Evolutionary conservation across 1,139 yeast species (phyloP).

Genomic region (Tardiomyces blankii): DNA sequence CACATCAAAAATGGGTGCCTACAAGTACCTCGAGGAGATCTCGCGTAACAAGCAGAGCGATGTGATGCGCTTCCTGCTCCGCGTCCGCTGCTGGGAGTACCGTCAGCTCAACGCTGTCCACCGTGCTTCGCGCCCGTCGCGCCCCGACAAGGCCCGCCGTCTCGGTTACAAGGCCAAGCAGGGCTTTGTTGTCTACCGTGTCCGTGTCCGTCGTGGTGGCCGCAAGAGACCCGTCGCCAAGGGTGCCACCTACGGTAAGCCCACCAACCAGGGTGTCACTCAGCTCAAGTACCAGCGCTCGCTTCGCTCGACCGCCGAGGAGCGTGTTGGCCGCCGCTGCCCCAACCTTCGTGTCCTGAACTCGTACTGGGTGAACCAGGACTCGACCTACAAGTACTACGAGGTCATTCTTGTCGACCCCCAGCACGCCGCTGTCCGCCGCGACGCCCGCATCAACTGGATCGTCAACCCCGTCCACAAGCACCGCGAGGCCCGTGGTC

Average conservation of each 20-base stretch:
- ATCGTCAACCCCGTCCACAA: conserved; percentile 99
- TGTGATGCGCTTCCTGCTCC: conserved; percentile 95
- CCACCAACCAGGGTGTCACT: conserved; percentile 99
- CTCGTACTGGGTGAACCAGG: conserved; percentile 99
- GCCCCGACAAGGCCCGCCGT: conserved; percentile 99
- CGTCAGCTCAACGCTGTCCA: conserved; percentile 98
- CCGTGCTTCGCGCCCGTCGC: conserved; percentile 98
- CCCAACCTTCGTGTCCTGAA: conserved; percentile 97
- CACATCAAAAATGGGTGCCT: conserved; percentile 81
- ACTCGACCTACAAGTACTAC: conserved; percentile 97
- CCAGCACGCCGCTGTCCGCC: conserved; percentile 97
- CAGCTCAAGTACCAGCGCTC: conserved; percentile 99
- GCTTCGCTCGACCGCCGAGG: conserved; percentile 96
- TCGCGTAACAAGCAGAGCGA: conserved; percentile 99
- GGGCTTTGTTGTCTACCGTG: conserved; percentile 97
- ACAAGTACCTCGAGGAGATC: conserved; percentile 98
- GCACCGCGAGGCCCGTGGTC: conserved; percentile 99
- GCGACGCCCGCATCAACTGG: conserved; percentile 99
- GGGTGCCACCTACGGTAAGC: conserved; percentile 99
- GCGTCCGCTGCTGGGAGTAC: conserved; percentile 99
- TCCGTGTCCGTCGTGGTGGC: conserved; percentile 99
- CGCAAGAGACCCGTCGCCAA: conserved; percentile 99
- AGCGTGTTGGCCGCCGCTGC: conserved; percentile 99
- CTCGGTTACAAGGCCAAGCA: conserved; percentile 99
- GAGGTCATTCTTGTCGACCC: conserved; percentile 98